These are phyloP conservation scores for Triticum urartu DNA, from an alignment of 176 grass and related monocot species.

Conservation along the genomic window DNA sequence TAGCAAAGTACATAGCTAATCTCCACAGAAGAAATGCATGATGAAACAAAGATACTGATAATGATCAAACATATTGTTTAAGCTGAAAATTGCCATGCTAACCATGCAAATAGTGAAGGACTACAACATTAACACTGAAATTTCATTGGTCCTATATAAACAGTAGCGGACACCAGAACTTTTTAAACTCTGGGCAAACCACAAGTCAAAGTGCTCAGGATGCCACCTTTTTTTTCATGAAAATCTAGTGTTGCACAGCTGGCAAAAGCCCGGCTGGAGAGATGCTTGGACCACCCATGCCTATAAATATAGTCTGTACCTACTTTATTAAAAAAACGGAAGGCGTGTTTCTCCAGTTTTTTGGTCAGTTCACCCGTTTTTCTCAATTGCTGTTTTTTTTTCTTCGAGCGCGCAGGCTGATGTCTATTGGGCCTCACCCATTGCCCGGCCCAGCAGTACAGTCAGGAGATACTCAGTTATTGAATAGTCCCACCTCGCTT, in stretches of 20 bases:
- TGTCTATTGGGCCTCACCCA: too few species aligned
- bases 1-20: neutral
- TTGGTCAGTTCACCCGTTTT: too few species aligned
- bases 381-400: too few species aligned
- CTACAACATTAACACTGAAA: neutral
- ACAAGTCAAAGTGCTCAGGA: conserved; percentile 1
- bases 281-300: neutral
- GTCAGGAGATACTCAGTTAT: too few species aligned
- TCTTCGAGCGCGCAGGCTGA: too few species aligned
- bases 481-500: too few species aligned
- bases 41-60: neutral
- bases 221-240: neutral
- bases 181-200: neutral
- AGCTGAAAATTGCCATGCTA: neutral
- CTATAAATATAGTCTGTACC: neutral
- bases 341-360: too few species aligned
- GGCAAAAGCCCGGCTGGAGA: neutral
- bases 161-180: neutral
- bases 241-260: neutral
- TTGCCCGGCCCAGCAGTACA: too few species aligned
- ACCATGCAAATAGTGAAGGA: conserved; percentile 12
- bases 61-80: neutral
- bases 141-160: neutral
- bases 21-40: neutral
- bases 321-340: too few species aligned